Evolutionary conservation across 768 basidiomycete genomes (phyloP), one percentile per base, ranked within the genome.

Genomic region (Jaapia argillacea): DNA sequence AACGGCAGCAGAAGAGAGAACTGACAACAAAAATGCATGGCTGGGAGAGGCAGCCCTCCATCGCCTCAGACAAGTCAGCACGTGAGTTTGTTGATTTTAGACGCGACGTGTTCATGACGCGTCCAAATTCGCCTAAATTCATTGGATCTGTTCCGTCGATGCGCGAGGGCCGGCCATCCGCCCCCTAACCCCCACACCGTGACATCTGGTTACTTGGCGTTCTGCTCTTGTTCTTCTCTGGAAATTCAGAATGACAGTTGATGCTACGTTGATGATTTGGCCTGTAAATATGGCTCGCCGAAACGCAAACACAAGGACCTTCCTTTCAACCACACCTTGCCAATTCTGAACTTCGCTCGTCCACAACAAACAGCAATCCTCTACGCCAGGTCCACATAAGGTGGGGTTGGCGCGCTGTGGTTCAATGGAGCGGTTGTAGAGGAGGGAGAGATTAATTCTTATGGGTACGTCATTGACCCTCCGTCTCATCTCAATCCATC

Each of bases 311-410:
- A 77, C 2, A 71, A 71, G 41, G 56, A 71, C 6, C 71, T 89
- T 24, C 64, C 85, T 0, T 85, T 93, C 53, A 92, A 97, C 52
- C 89, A 91, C 53, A 65, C 85, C 21, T 68, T 73, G 45, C 79
- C 78, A 3, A 62, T 49, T n/a, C n/a, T n/a, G n/a, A 59, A 65
- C 2, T 44, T 74, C 7, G 62, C 72, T 3, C 58, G 62, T 1
- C 79, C 84, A 3, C 65, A 61, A 3, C 71, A 73, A 24, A 81
- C 77, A 0, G 85, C 87, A 2, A 76, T 94, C 41, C 67, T 97
- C 37, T 96, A 94, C 61, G 85, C 74, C 2, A 73, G 78, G 10
- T 63, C 84, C 5, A 53, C 69, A 3, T 65, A 74, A 45, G 65
- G 61, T 35, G 79, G 82, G 1, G 48, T 67, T 27, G 80, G 69